Evolutionary conservation across 2,329 filamentous ascomycete genomes (phyloP).

Genomic region (Cladosporium austrohemisphaericum): DNA sequence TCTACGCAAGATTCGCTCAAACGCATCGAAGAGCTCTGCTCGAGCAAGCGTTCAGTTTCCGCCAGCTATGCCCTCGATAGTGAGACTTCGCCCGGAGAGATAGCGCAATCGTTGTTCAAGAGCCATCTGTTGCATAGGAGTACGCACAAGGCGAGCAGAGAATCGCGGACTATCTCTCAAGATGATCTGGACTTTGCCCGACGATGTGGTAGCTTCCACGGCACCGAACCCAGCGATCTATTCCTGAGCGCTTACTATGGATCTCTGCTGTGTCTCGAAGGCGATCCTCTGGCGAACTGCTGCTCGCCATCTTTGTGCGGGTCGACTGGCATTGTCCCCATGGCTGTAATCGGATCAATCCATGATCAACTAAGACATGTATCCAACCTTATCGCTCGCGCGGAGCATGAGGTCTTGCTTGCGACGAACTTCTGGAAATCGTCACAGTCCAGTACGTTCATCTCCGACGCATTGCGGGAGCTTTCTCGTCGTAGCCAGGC

Average conservation of each 20-base stretch:
- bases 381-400: constrained; percentile 70
- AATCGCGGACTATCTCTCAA: constrained; percentile 10
- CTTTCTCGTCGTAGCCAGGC: constrained; percentile 62
- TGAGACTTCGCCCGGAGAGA: constrained; percentile 24
- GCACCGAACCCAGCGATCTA: constrained; percentile 57
- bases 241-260: constrained; percentile 68
- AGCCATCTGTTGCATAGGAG: constrained; percentile 25
- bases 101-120: constrained; percentile 25
- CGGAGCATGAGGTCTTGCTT: constrained; percentile 68
- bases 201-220: constrained; percentile 65
- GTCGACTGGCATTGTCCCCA: constrained; percentile 59
- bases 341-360: constrained; percentile 66
- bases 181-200: constrained; percentile 48
- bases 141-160: constrained; percentile 19
- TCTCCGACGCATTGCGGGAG: constrained; percentile 66
- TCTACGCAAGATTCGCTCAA: background rate
- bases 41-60: constrained; percentile 23
- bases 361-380: constrained; percentile 71
- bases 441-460: constrained; percentile 62
- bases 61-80: constrained; percentile 25
- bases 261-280: constrained; percentile 54
- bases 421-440: constrained; percentile 74
- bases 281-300: constrained; percentile 50
- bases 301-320: constrained; percentile 59
- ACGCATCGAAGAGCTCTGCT: constrained; percentile 23